Conservation (phyloP, 2,329 filamentous ascomycete genomes). For the Aspergillus ibericus region DNA sequence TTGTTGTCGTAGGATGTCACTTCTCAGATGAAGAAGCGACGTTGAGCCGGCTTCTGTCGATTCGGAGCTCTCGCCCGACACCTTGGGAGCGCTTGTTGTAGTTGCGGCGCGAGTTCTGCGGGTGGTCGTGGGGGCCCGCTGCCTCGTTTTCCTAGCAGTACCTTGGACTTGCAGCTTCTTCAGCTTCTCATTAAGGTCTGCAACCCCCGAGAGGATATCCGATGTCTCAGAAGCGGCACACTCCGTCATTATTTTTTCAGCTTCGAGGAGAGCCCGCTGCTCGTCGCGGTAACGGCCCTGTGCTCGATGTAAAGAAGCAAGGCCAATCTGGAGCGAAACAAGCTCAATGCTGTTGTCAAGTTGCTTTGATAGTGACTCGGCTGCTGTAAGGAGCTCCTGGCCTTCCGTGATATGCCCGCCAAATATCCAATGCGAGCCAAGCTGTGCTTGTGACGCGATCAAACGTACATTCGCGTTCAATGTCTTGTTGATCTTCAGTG, state of each 20-base stretch:
- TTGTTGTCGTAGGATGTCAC: slow-evolving; percentile 53
- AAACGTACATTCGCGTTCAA: slow-evolving; percentile 61
- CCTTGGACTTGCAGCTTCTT: slow-evolving; percentile 41
- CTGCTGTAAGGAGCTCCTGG: slow-evolving; percentile 58
- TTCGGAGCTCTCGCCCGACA: slow-evolving; percentile 15
- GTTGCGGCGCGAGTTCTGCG: slow-evolving; percentile 35
- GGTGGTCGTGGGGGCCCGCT: slow-evolving; percentile 23
- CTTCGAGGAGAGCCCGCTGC: slow-evolving; percentile 49
- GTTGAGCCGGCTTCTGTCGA: slow-evolving; percentile 35
- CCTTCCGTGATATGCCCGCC: slow-evolving; percentile 53
- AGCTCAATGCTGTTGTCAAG: slow-evolving; percentile 53
- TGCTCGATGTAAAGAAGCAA: slow-evolving; percentile 49
- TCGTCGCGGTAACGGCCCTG: slow-evolving; percentile 51
- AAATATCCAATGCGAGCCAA: slow-evolving; percentile 51
- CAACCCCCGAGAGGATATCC: slow-evolving; percentile 31
- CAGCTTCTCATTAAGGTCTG: slow-evolving; percentile 45
- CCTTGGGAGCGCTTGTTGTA: slow-evolving; percentile 24
- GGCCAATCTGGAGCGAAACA: slow-evolving; percentile 49
- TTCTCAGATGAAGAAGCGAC: slow-evolving; percentile 46
- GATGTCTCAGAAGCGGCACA: slow-evolving; percentile 39
- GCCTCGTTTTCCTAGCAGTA: slow-evolving; percentile 25
- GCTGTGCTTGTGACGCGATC: slow-evolving; percentile 48
- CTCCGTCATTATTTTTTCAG: slow-evolving; percentile 47
- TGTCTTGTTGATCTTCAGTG: slow-evolving; percentile 71
- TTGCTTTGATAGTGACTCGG: slow-evolving; percentile 55